Evolutionary conservation across 345 rosid species (phyloP), one percentile per base, ranked within the genome.

Genomic region (Angophora floribunda): DNA sequence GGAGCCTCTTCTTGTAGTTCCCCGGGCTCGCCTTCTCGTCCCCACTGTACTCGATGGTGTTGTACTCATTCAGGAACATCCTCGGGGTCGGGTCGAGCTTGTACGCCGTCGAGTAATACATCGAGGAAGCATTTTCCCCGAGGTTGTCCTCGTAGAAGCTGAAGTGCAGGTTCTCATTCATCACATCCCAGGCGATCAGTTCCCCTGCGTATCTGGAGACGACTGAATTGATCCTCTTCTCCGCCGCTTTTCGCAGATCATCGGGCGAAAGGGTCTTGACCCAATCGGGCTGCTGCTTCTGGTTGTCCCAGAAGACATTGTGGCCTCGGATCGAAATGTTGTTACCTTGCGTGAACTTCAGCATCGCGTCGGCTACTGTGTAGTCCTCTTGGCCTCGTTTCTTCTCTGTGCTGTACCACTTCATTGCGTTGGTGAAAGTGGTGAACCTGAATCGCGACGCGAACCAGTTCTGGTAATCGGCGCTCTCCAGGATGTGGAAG

Each of bases 401-500:
- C 55, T 10, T 80, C 93, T 96, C 98, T 0, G 95, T 97, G 92
- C 93, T 89, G 86, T 96, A 97, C 99, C 98, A 97, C 80, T 96
- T 97, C 98, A 97, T 97, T 90, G 92, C 97, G 26, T 95, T 97
- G 86, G 96, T 95, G 95, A 97, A 96, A 51, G 95, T 94, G 16
- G 99, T 90, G 84, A 89, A 89, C 65, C 87, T 92, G 92, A 96
- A 97, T 89, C 97, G 92, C 2, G 97, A 94, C 15, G 95, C 87
- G 51, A 97, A 96, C 99, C 99, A 97, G 26, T 92, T 50, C 44
- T 89, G 95, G 87, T 96, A 97, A 11, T 88, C 95, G 57, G 67
- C 24, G 90, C 91, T 94, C 79, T 90, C 89, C 19, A 96, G 91
- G 55, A 97, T 96, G 86, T 91, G 65, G 47, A 93, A 92, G 87